Percentiles rank a stretch among this genome's conserved stretches.
Evolutionary conservation across 140 eudicot genomes (phyloP).

Genomic region (Senecio squalidus): DNA sequence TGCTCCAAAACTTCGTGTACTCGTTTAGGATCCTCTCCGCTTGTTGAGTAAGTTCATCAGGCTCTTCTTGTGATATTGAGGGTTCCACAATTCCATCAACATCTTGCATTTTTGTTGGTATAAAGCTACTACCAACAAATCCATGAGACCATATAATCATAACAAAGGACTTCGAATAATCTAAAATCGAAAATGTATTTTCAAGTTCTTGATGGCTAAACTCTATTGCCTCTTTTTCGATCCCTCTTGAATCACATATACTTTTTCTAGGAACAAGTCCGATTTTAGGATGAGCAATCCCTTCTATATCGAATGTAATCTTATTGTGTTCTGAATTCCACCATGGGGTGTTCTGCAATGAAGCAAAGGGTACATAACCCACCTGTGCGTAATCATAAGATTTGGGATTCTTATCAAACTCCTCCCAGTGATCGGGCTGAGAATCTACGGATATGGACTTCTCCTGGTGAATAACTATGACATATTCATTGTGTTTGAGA

Average conservation of each 20-base stretch:
- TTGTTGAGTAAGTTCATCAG: no score
- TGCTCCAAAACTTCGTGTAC: no score
- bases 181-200: background rate
- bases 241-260: background rate
- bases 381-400: background rate
- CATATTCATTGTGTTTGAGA: accelerated
- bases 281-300: background rate
- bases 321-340: background rate
- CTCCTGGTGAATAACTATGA: background rate
- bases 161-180: background rate
- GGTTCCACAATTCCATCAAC: no score
- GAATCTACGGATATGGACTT: background rate
- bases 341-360: background rate
- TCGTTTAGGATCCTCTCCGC: no score
- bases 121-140: no score
- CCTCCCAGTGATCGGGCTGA: background rate
- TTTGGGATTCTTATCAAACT: background rate
- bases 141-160: background rate
- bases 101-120: no score
- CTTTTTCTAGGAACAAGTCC: background rate
- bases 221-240: background rate
- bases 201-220: background rate
- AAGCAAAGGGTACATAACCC: background rate
- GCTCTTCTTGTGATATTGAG: no score
- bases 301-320: background rate